Percentiles rank a stretch among this genome's conserved stretches.
These are phyloP conservation scores for Cladophialophora carrionii DNA, from an alignment of 2,329 filamentous ascomycete species.

Conservation along the genomic window DNA sequence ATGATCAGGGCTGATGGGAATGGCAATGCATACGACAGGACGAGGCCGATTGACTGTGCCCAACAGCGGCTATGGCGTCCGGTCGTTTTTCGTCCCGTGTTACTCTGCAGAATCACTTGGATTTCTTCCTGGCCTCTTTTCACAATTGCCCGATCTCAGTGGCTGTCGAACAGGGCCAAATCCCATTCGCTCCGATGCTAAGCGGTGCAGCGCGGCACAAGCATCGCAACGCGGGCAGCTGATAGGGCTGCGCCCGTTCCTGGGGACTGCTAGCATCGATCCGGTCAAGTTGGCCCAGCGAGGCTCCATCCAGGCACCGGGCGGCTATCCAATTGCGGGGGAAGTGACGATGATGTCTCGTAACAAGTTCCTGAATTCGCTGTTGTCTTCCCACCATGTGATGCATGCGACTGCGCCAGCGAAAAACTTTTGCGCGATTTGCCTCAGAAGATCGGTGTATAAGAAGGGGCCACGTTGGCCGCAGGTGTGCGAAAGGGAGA, in stretches of 20 bases:
- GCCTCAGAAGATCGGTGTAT: slow-evolving; percentile 19
- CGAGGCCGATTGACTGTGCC: neutral
- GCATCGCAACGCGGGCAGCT: slow-evolving; percentile 3
- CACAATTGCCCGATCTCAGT: slow-evolving; percentile 10
- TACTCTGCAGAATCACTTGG: slow-evolving; percentile 15
- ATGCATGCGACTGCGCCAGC: slow-evolving; percentile 16
- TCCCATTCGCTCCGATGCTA: slow-evolving; percentile 20
- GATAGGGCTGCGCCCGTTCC: slow-evolving; percentile 25
- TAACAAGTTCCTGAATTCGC: slow-evolving; percentile 26
- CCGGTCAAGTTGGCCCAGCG: slow-evolving; percentile 8
- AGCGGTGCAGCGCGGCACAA: slow-evolving; percentile 17
- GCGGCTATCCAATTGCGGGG: slow-evolving; percentile 31
- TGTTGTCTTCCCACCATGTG: slow-evolving; percentile 23
- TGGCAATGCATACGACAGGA: slow-evolving; percentile 2
- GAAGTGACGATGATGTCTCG: slow-evolving; percentile 20
- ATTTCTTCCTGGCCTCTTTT: slow-evolving; percentile 19
- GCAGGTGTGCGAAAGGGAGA: neutral
- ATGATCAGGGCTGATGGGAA: slow-evolving; percentile 1
- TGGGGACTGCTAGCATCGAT: slow-evolving; percentile 22
- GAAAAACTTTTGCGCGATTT: slow-evolving; percentile 27
- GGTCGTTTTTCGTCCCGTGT: slow-evolving; percentile 10
- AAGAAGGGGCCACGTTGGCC: slow-evolving; percentile 2
- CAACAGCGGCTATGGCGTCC: neutral
- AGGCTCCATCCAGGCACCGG: slow-evolving; percentile 6
- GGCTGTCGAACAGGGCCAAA: slow-evolving; percentile 1